These are phyloP conservation scores for Trichothecium sympodiale DNA, from an alignment of 2,329 filamentous ascomycete genomes.

Conservation along the genomic window DNA sequence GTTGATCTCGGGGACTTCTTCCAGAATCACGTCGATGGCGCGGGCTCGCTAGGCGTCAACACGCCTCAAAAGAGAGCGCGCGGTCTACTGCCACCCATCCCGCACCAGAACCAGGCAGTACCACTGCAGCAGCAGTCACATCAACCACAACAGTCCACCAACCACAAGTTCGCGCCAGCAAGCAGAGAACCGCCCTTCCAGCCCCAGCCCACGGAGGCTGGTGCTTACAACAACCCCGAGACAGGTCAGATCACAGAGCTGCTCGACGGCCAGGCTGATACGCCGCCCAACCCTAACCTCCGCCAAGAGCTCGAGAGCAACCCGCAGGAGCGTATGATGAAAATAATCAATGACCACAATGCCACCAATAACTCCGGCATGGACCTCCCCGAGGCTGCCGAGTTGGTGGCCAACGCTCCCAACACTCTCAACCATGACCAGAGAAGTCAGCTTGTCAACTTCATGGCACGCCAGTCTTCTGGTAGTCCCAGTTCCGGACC, in stretches of 20 bases:
- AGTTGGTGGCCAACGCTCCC: conserved; percentile 42
- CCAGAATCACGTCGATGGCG: conserved; percentile 30
- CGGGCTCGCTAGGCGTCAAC: conserved; percentile 25
- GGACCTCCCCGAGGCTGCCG: conserved; percentile 39
- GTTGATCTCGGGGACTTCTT: conserved; percentile 51
- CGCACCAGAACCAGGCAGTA: conserved; percentile 18
- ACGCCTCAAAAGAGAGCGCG: conserved; percentile 36
- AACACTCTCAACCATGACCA: conserved; percentile 46
- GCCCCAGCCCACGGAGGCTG: conserved; percentile 6
- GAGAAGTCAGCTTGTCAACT: conserved; percentile 45
- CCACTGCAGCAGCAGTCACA: conserved; percentile 35
- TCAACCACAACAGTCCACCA: conserved; percentile 43
- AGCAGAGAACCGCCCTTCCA: conserved; percentile 15
- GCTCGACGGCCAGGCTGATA: conserved; percentile 36
- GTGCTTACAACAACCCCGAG: conserved; percentile 24
- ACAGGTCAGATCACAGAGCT: conserved; percentile 51
- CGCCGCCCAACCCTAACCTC: conserved; percentile 39
- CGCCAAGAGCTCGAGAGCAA: conserved; percentile 46
- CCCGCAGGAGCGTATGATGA: conserved; percentile 52
- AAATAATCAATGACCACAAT: conserved; percentile 54
- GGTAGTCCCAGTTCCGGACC: conserved; percentile 9
- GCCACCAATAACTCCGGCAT: conserved; percentile 36
- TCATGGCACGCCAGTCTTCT: conserved; percentile 41
- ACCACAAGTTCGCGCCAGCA: conserved; percentile 20
- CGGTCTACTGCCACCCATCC: conserved; percentile 44